Conservation (phyloP, 192 early-diverging fungal genomes). For the Entomortierella chlamydospora region DNA sequence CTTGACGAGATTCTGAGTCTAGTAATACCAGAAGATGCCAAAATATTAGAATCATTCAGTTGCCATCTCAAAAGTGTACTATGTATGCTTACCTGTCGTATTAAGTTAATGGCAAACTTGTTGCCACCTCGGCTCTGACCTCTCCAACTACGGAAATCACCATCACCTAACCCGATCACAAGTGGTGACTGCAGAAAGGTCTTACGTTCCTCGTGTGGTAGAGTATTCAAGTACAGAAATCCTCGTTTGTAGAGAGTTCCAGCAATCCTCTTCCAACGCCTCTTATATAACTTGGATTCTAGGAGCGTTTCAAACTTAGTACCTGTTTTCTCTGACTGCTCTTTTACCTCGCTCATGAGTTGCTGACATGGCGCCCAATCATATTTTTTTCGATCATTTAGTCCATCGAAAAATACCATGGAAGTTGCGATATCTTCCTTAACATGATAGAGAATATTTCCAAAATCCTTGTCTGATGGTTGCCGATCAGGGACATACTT, state of each 20-base stretch:
- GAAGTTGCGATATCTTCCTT: slow-evolving; percentile 7
- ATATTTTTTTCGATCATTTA: slow-evolving; percentile 15
- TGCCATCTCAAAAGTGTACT: slow-evolving; percentile 6
- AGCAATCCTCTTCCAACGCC: slow-evolving; percentile 8
- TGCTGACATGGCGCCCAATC: slow-evolving; percentile 15
- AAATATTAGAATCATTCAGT: slow-evolving; percentile 16
- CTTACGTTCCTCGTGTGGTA: slow-evolving; percentile 1
- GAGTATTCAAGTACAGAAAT: slow-evolving; percentile 7
- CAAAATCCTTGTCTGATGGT: slow-evolving; percentile 16
- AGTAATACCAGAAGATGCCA: slow-evolving; percentile 1
- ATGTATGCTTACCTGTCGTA: slow-evolving; percentile 19
- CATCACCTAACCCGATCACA: slow-evolving; percentile 17
- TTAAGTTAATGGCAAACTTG: slow-evolving; percentile 13
- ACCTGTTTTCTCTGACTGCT: neutral
- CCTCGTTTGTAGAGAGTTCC: slow-evolving; percentile 13
- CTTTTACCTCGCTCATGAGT: slow-evolving; percentile 11
- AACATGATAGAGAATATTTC: neutral
- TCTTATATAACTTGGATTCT: slow-evolving; percentile 6
- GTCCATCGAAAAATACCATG: slow-evolving; percentile 14
- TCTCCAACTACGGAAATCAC: slow-evolving; percentile 17
- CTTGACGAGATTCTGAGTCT: slow-evolving; percentile 14
- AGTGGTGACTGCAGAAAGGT: slow-evolving; percentile 17
- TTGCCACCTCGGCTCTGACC: slow-evolving; percentile 7
- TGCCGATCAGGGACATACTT: slow-evolving; percentile 20
- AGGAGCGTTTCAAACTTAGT: slow-evolving; percentile 4